Conservation (phyloP, 352 stramenopile species). For the Phytophthora chlamydospora region DNA sequence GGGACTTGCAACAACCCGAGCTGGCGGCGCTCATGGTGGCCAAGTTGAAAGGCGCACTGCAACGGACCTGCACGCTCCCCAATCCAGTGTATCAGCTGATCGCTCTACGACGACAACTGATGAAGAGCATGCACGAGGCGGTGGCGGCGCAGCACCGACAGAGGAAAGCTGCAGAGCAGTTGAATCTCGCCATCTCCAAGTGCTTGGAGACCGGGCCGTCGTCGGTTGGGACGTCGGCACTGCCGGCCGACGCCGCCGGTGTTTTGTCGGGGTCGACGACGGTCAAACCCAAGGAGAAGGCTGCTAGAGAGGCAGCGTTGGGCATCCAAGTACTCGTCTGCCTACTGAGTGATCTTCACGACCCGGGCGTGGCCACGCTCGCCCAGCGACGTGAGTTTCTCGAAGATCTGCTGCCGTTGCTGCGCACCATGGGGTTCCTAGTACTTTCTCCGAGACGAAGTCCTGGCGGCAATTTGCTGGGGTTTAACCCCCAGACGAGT, state of each 20-base stretch:
- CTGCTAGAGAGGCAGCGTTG: constrained; percentile 42
- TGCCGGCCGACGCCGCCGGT: background rate
- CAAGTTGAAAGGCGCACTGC: constrained; percentile 56
- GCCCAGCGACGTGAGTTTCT: constrained; percentile 51
- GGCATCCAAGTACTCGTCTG: constrained; percentile 49
- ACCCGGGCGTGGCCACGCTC: constrained; percentile 19
- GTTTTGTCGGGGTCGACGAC: background rate
- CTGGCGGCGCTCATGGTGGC: constrained; percentile 49
- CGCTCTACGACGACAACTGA: constrained; percentile 54
- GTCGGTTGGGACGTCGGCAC: background rate
- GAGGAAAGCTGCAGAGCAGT: constrained; percentile 28
- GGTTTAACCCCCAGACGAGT: background rate
- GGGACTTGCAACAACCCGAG: constrained; percentile 49
- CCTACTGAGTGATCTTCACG: constrained; percentile 41
- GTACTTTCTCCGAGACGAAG: constrained; percentile 36
- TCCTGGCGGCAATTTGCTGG: constrained; percentile 2
- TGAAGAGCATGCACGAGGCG: constrained; percentile 64
- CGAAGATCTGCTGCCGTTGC: constrained; percentile 47
- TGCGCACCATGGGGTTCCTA: constrained; percentile 45
- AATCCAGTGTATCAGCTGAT: constrained; percentile 70
- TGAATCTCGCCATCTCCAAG: constrained; percentile 20
- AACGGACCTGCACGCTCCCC: constrained; percentile 42
- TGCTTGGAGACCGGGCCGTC: constrained; percentile 12
- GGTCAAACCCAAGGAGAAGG: constrained; percentile 43
- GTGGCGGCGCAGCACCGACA: constrained; percentile 54